These are phyloP conservation scores for Globisporangium parvum DNA, from an alignment of 352 stramenopile genomes.

Conservation along the genomic window DNA sequence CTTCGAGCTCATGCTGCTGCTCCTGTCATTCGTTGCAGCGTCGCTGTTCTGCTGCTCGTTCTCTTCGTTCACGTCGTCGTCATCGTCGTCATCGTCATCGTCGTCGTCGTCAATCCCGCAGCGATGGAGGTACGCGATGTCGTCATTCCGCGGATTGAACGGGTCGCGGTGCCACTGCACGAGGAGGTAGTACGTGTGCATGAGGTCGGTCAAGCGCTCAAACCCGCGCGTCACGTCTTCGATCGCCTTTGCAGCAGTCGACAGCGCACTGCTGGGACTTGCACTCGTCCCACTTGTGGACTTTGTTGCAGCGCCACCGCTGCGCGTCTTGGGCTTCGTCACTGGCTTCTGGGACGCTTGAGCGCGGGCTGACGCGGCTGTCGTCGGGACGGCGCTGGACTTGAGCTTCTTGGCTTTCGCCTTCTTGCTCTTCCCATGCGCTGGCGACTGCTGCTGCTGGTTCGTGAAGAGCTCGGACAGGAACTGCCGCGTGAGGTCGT, in stretches of 20 bases:
- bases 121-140: conserved; percentile 65
- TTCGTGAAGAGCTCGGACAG: conserved; percentile 37
- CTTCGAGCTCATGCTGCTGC: conserved; percentile 9
- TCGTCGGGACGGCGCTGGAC: too few species aligned
- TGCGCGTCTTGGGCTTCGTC: not conserved
- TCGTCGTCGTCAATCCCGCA: conserved; percentile 79
- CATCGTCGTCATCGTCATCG: conserved; percentile 68
- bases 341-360: not conserved
- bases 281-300: not conserved
- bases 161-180: conserved; percentile 87
- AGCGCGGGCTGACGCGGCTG: too few species aligned
- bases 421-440: conserved; percentile 12
- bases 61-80: conserved; percentile 31
- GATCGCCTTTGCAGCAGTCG: conserved; percentile 35
- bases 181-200: conserved; percentile 88
- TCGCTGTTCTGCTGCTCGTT: conserved; percentile 10
- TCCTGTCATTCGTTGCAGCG: conserved; percentile 4
- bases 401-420: not conserved
- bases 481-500: conserved; percentile 56
- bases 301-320: not conserved
- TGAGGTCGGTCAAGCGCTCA: conserved; percentile 67
- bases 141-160: conserved; percentile 76
- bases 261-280: conserved; percentile 1
- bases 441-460: conserved; percentile 30
- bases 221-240: conserved; percentile 57